Percentiles rank a stretch among this genome's conserved stretches.
These are phyloP conservation scores for Russula olivacea DNA, from an alignment of 768 basidiomycete species.

Conservation along the genomic window DNA sequence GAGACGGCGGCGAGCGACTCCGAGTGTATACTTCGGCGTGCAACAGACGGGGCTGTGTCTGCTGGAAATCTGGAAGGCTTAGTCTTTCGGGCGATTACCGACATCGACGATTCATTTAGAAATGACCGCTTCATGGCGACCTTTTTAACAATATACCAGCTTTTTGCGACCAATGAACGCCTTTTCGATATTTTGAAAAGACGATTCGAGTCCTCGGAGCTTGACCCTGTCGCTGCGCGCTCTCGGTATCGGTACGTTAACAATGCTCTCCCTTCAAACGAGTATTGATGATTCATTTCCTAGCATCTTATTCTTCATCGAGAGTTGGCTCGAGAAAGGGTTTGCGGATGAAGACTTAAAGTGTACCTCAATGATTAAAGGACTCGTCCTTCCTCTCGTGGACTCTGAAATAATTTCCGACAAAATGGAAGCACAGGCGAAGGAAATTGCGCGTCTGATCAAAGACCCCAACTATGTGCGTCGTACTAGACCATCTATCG, in stretches of 20 bases:
- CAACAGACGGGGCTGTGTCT: constrained; percentile 14
- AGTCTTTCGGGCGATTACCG: background rate
- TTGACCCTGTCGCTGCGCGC: background rate
- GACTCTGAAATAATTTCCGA: no score
- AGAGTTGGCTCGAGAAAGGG: constrained; percentile 17
- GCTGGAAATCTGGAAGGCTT: constrained; percentile 18
- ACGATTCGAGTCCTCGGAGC: background rate
- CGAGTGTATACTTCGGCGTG: background rate
- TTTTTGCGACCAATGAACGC: constrained; percentile 6
- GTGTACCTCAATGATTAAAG: constrained; percentile 4
- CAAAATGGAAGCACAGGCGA: background rate
- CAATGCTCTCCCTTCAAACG: no score
- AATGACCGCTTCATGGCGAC: background rate
- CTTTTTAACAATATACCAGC: constrained; percentile 13
- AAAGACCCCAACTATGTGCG: constrained; percentile 7
- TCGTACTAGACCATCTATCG: background rate
- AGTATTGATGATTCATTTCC: no score
- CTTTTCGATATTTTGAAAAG: constrained; percentile 12
- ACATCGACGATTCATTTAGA: background rate
- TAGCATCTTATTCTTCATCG: constrained; percentile 17
- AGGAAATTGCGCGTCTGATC: background rate
- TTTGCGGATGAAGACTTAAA: constrained; percentile 11
- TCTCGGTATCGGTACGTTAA: constrained; percentile 8
- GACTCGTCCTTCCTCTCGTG: background rate
- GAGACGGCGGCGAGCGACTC: constrained; percentile 1